These are phyloP conservation scores for Lasiosphaeris hirsuta DNA, from an alignment of 495 filamentous ascomycete species.

Conservation along the genomic window DNA sequence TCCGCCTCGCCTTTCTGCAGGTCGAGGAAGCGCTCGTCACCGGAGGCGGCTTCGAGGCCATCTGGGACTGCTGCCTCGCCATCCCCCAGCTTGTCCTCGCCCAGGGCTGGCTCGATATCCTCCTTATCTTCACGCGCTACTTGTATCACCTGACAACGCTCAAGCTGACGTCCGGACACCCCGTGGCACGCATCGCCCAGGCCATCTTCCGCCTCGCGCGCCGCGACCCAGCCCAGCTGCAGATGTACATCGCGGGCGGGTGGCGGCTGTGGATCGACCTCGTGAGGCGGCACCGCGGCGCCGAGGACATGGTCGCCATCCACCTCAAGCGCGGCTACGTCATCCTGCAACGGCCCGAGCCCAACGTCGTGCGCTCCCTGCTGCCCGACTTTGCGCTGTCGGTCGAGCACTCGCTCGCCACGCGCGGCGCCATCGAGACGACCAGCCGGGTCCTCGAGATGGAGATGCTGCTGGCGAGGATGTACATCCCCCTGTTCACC, in stretches of 20 bases:
- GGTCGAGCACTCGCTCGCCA: neutral
- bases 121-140: conserved; percentile 23
- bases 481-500: conserved; percentile 32
- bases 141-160: conserved; percentile 20
- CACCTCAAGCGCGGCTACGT: conserved; percentile 33
- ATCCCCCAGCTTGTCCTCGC: conserved; percentile 27
- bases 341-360: conserved; percentile 21
- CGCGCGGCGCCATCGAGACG: conserved; percentile 17
- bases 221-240: neutral
- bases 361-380: conserved; percentile 11
- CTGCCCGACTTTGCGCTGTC: conserved; percentile 13
- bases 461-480: conserved; percentile 23
- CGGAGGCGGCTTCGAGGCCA: conserved; percentile 24
- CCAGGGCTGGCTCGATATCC: conserved; percentile 22
- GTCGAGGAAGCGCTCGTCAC: conserved; percentile 21
- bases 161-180: conserved; percentile 20
- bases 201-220: conserved; percentile 1
- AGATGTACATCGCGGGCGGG: conserved; percentile 12
- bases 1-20: conserved; percentile 26
- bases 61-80: conserved; percentile 35
- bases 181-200: conserved; percentile 16
- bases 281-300: conserved; percentile 11
- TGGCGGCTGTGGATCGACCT: conserved; percentile 31
- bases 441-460: conserved; percentile 24
- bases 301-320: conserved; percentile 26